phyloP scores from a whole-genome alignment of 352 stramenopile genomes.

The Phytophthora sojae region DNA sequence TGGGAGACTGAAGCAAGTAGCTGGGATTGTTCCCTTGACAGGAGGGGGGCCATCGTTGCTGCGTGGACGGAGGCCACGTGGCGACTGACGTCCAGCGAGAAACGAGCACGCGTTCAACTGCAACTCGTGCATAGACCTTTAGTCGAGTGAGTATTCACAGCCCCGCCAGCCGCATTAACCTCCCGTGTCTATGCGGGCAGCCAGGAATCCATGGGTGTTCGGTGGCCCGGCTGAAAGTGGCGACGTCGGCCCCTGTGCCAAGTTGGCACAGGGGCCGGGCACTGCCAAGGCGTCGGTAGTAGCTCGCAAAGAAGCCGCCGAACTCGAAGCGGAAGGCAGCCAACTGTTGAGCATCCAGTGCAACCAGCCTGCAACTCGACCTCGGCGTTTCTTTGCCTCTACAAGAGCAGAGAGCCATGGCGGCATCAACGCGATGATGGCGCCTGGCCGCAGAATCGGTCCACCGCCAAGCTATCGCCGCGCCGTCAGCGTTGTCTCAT shows the following conservation, averaged over 20 bases:
- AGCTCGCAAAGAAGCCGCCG: neutral
- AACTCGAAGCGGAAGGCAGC: neutral
- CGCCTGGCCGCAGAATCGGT: neutral
- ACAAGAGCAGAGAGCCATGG: constrained; percentile 7
- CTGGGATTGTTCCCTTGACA: neutral
- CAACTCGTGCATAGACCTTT: constrained; percentile 34
- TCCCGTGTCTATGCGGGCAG: constrained; percentile 22
- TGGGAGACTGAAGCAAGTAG: neutral
- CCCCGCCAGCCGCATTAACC: neutral
- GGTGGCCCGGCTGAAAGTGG: too few relatives aligned
- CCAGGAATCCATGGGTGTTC: constrained; percentile 4
- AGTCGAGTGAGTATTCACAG: constrained; percentile 24
- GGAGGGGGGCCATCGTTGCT: neutral
- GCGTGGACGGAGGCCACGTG: constrained; percentile 5
- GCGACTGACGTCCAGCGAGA: constrained; percentile 3
- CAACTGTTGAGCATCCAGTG: constrained; percentile 13
- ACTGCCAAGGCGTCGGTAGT: neutral
- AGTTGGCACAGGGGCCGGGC: too few relatives aligned
- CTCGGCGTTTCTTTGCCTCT: constrained; percentile 4
- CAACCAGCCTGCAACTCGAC: constrained; percentile 3
- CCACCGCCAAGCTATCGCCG: neutral
- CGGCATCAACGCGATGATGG: constrained; percentile 11
- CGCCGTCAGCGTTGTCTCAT: constrained; percentile 9
- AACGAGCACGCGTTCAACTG: constrained; percentile 28
- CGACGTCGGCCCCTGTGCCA: neutral